These are phyloP conservation scores for Phytopythium sindhum DNA, from an alignment of 352 stramenopile species.

Conservation along the genomic window DNA sequence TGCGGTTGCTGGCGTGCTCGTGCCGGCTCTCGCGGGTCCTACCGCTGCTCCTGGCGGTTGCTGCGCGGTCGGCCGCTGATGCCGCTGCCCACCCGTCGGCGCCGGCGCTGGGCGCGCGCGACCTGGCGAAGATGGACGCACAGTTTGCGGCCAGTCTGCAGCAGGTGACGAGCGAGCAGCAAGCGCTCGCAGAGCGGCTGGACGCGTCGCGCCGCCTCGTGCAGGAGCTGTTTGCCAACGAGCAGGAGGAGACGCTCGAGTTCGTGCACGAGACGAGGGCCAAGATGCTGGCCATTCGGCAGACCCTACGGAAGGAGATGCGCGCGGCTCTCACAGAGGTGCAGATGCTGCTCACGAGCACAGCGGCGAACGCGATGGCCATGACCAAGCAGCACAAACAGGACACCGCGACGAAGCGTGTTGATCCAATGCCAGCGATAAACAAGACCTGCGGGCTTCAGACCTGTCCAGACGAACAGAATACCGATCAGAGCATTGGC, in stretches of 20 bases:
- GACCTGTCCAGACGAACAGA: background rate
- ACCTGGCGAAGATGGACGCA: slow-evolving; percentile 1
- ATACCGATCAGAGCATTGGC: background rate
- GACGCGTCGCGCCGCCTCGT: slow-evolving; percentile 11
- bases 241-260: slow-evolving; percentile 19
- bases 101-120: background rate
- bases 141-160: slow-evolving; percentile 7
- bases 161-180: slow-evolving; percentile 14
- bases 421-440: background rate
- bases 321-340: slow-evolving; percentile 11
- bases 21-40: background rate
- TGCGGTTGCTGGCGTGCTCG: background rate
- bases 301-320: slow-evolving; percentile 15
- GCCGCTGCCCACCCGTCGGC: background rate
- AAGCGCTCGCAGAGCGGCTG: slow-evolving; percentile 20
- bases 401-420: background rate
- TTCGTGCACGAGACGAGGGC: slow-evolving; percentile 16
- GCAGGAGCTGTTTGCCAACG: slow-evolving; percentile 16
- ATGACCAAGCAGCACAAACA: slow-evolving; percentile 19
- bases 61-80: background rate
- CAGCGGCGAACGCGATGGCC: slow-evolving; percentile 14
- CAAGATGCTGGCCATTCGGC: slow-evolving; percentile 10
- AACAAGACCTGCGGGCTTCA: background rate
- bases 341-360: background rate
- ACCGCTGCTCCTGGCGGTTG: background rate